A percentile compares a stretch with the other conserved stretches of the same genome.
These are phyloP conservation scores for Lactarius indigo DNA, from an alignment of 768 basidiomycete genomes.

Conservation along the genomic window DNA sequence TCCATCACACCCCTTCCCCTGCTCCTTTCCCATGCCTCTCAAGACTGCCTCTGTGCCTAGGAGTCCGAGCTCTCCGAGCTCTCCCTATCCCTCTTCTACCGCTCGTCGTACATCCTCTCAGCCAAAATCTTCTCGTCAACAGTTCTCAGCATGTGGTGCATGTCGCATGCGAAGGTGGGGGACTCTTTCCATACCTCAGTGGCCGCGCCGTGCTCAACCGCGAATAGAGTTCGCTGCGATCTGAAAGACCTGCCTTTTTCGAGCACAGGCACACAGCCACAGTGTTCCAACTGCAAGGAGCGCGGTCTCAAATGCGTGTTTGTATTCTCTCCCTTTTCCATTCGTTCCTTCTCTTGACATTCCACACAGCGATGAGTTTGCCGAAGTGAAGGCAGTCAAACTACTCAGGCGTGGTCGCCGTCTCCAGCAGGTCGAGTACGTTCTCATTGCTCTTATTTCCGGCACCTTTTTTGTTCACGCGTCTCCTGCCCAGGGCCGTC, in stretches of 20 bases:
- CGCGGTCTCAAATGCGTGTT: constrained; percentile 92
- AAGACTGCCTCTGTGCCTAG: constrained; percentile 30
- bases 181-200: not conserved
- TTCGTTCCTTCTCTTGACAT: not conserved
- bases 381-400: constrained; percentile 87
- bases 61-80: constrained; percentile 29
- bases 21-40: constrained; percentile 26
- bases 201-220: constrained; percentile 1
- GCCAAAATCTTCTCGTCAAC: constrained; percentile 74
- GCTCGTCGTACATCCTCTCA: constrained; percentile 37
- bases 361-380: constrained; percentile 76
- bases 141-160: constrained; percentile 92
- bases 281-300: constrained; percentile 88
- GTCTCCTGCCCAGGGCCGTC: constrained; percentile 51
- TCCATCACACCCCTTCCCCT: constrained; percentile 25
- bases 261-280: constrained; percentile 39
- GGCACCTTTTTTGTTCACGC: not conserved
- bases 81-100: constrained; percentile 36
- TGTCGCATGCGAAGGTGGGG: constrained; percentile 82
- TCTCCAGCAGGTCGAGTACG: constrained; percentile 82
- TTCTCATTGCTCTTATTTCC: constrained; percentile 25
- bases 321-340: constrained; percentile 35
- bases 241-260: constrained; percentile 74
- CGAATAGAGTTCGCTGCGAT: constrained; percentile 81
- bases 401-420: constrained; percentile 73